Evolutionary conservation across 1,139 yeast species (phyloP).

Genomic region (Scheffersomyces segobiensis): DNA sequence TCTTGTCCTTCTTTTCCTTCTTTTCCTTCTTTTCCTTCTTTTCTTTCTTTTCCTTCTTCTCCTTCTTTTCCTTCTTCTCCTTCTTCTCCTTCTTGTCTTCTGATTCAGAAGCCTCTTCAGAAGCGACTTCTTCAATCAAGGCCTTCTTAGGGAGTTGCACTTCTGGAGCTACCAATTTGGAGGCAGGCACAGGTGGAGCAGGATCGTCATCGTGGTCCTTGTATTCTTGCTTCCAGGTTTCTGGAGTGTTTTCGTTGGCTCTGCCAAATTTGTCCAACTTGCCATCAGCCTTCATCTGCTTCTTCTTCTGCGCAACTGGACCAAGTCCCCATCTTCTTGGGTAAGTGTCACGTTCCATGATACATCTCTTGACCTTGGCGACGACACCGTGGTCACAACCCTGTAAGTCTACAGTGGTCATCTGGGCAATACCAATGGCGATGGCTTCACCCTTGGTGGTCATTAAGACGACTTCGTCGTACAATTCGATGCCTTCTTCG

Average conservation of each 20-base stretch:
- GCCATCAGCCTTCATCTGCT: constrained; percentile 96
- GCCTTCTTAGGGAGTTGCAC: constrained; percentile 55
- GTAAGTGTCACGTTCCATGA: constrained; percentile 98
- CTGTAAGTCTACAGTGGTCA: constrained; percentile 96
- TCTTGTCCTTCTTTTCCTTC: constrained; percentile 38
- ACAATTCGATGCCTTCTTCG: constrained; percentile 95
- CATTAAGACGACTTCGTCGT: constrained; percentile 96
- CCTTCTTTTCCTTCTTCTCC: constrained; percentile 54
- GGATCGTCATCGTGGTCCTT: constrained; percentile 75
- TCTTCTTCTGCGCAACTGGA: constrained; percentile 98
- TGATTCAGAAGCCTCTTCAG: constrained; percentile 32
- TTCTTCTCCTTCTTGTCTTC: constrained; percentile 29
- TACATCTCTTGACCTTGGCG: constrained; percentile 98
- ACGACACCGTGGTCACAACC: constrained; percentile 98
- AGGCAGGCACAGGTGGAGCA: constrained; percentile 51
- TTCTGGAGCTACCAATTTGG: constrained; percentile 50
- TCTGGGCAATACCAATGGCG: constrained; percentile 97
- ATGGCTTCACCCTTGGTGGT: constrained; percentile 99
- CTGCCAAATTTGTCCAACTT: constrained; percentile 96
- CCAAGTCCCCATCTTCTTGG: constrained; percentile 99
- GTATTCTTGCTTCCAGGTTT: constrained; percentile 85
- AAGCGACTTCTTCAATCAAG: constrained; percentile 38
- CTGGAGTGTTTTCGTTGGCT: constrained; percentile 90
- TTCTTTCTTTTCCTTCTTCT: constrained; percentile 66
- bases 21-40: constrained; percentile 63